Percentiles rank a stretch among this genome's conserved stretches.
These are phyloP conservation scores for Dothistroma septosporum DNA, from an alignment of 2,329 filamentous ascomycete species.

Conservation along the genomic window DNA sequence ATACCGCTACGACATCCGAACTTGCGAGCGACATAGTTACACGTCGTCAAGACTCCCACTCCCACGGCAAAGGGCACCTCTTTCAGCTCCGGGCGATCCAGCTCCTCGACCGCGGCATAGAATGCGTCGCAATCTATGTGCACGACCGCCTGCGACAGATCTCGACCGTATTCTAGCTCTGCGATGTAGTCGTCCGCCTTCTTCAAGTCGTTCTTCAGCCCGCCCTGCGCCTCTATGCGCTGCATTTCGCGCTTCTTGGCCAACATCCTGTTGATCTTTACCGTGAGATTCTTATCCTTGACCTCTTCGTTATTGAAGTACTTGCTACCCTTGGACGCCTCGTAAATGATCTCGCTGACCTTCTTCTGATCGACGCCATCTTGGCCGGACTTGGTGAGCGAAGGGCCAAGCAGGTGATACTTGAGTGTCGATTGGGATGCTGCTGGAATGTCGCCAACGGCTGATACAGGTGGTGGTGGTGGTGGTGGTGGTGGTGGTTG, in stretches of 20 bases:
- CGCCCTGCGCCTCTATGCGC: constrained; percentile 55
- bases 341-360: constrained; percentile 95
- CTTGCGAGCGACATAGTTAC: constrained; percentile 84
- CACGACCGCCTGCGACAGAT: constrained; percentile 78
- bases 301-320: constrained; percentile 89
- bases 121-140: constrained; percentile 98
- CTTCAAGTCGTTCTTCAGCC: constrained; percentile 64
- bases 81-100: constrained; percentile 72
- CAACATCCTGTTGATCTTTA: constrained; percentile 78
- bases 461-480: neutral
- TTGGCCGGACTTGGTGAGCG: constrained; percentile 88
- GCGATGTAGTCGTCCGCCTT: constrained; percentile 76
- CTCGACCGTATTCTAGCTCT: constrained; percentile 71
- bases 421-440: constrained; percentile 63
- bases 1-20: constrained; percentile 92
- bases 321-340: constrained; percentile 92
- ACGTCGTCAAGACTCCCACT: constrained; percentile 63
- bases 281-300: constrained; percentile 75
- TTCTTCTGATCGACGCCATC: constrained; percentile 89
- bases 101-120: constrained; percentile 85
- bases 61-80: constrained; percentile 89
- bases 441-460: neutral
- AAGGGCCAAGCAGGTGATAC: constrained; percentile 84
- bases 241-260: constrained; percentile 72
- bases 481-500: neutral